Base-by-base conservation (phyloP, 2,329 filamentous ascomycete species). In the Decorospora gaudefroyi region DNA sequence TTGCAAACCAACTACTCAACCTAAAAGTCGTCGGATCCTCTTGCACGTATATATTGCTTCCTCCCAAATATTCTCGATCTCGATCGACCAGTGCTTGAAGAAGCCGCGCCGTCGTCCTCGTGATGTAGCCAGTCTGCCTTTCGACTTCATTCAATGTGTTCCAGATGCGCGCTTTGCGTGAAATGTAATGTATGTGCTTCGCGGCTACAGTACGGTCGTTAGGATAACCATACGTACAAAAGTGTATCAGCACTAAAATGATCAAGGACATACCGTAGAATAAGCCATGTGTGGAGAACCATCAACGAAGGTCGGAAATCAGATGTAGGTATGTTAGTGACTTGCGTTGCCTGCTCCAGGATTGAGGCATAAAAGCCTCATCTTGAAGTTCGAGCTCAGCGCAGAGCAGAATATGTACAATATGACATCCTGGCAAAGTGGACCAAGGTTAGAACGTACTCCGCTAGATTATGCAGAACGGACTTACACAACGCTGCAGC, bases 141-240 rank as follows among this genome's bases (percentile, higher is more conserved):
- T 69, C 62, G 10, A 68, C 61, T 17, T 66, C 59, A 12, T 64
- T 54, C 11, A 70, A 41, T 3, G 68, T 52, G 15, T 57, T 61
- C 65, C 65, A 70, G 11, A 69, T 55, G 10, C 62, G 51, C 5
- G 64, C 64, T 46, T 70, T 70, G 4, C 57, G 57, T 4, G 58
- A 62, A 18, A 68, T 53, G 1, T 61, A 62, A 9, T 63, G 33
- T 12, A 69, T 70, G 18, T 69, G 64, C 42, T 69, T 69, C 6
- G 62, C 65, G n/a, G 65, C 63, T 67, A 19, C 3, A 37, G 13
- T 6, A n/a, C 5, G 12, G 18, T 16, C 16, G 17, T 4, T 21
- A 25, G 12, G n/a, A 38, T 13, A 12, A 16, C 4, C 9, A n/a
- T n/a, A n/a, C n/a, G n/a, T n/a, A n/a, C n/a, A n/a, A n/a, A n/a